Evolutionary conservation across 2,329 filamentous ascomycete genomes (phyloP).

Genomic region (Xylariaceae sp.): DNA sequence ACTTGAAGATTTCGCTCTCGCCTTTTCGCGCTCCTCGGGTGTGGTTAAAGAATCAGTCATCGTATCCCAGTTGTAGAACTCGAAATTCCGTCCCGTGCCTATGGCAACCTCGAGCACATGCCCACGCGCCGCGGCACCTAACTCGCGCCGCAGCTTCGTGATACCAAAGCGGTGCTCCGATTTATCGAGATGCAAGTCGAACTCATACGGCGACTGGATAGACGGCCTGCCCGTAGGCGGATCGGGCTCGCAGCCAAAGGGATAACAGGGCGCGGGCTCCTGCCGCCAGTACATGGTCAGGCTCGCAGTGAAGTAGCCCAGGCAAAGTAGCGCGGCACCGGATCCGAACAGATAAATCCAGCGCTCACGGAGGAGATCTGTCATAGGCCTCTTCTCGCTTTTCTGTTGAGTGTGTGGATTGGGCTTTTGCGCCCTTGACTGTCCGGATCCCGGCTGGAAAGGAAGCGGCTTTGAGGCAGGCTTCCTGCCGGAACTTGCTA

Average conservation of each 20-base stretch:
- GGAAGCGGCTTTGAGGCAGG: slow-evolving; percentile 34
- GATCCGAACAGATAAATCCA: slow-evolving; percentile 55
- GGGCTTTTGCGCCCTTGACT: slow-evolving; percentile 9
- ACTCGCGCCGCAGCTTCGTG: slow-evolving; percentile 54
- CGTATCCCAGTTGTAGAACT: slow-evolving; percentile 62
- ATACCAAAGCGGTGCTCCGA: slow-evolving; percentile 66
- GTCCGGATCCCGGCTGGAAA: slow-evolving; percentile 27
- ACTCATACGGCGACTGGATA: slow-evolving; percentile 58
- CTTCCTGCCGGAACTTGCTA: slow-evolving; percentile 10
- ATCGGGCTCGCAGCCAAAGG: slow-evolving; percentile 45
- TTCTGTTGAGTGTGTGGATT: slow-evolving; percentile 3
- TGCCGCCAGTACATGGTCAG: slow-evolving; percentile 34
- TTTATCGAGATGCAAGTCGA: slow-evolving; percentile 64
- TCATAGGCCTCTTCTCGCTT: slow-evolving; percentile 23
- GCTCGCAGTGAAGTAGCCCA: slow-evolving; percentile 56
- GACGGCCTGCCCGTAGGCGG: slow-evolving; percentile 57
- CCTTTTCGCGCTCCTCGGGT: slow-evolving; percentile 31
- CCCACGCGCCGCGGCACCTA: slow-evolving; percentile 58
- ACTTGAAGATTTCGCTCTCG: slow-evolving; percentile 18
- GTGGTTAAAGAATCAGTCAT: slow-evolving; percentile 31
- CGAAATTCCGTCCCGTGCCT: slow-evolving; percentile 67
- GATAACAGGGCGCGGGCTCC: slow-evolving; percentile 37
- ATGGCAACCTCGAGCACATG: slow-evolving; percentile 69
- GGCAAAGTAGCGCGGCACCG: slow-evolving; percentile 51
- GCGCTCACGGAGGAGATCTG: slow-evolving; percentile 43